Base-by-base conservation (phyloP, 441 rosid species). In the Daphne laureola region DNA sequence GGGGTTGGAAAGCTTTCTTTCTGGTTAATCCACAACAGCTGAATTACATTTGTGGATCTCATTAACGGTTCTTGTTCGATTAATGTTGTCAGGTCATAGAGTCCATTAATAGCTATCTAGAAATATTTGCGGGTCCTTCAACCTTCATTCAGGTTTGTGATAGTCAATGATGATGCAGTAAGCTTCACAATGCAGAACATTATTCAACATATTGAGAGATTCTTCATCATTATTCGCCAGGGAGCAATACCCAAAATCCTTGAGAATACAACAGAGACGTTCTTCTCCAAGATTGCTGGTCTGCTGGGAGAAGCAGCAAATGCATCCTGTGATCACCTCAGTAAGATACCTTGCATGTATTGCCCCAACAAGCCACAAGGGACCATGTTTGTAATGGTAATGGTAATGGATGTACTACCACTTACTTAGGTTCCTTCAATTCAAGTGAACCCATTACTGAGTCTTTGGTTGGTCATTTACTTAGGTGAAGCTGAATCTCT, bases 191-290 rank as follows among this genome's bases (percentile, higher is more conserved):
- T 21, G 25, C 3, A 21, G 1, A 21, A 49, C 3, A 46, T 65
- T 21, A 21, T 21, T 41, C 21, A 67, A 53, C 43, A 42, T 56
- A 21, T 21, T 21, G 25, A 21, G 25, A 2, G 3, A 2, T 21
- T 0, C 25, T 21, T 21, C 25, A 21, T 4, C 25, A 2, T 21
- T 21, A 3, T 21, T 21, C 25, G 25, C 2, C 70, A 89, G 93
- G 95, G 70, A 46, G 97, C 90, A 17, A 46, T 82, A 66, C 87
- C 93, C 5, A 67, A 71, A 51, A 84, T 90, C 59, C 60, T 90
- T 40, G 73, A 73, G 75, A 78, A 78, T 36, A 77, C 90, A 5
- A 66, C 70, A 44, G 73, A 82, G 36, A 77, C 60, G 3, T 90
- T 86, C 81, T 84, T 76, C 58, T 49, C 61, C 2, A 84, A 72